A percentile compares a stretch with the other conserved stretches of the same genome.
Conservation (phyloP, 2,329 filamentous ascomycete genomes). For the Microdochium paspali region DNA sequence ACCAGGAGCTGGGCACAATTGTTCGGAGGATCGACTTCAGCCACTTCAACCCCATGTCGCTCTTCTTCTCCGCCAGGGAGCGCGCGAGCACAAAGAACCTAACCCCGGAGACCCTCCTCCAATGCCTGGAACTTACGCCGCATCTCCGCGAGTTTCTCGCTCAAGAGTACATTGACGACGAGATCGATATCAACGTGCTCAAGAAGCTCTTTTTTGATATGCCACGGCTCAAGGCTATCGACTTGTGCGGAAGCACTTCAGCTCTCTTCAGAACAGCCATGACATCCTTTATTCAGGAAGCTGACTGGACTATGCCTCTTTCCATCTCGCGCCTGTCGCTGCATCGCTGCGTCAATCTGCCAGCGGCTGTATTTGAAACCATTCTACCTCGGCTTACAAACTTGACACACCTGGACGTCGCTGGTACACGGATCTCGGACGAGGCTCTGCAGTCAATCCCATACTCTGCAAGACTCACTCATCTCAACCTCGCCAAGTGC, state of each 20-base stretch:
- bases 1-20: conserved; percentile 62
- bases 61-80: conserved; percentile 67
- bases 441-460: conserved; percentile 62
- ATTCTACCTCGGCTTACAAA: conserved; percentile 61
- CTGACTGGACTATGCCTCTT: conserved; percentile 44
- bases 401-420: conserved; percentile 71
- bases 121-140: conserved; percentile 63
- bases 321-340: conserved; percentile 60
- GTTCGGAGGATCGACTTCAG: conserved; percentile 76
- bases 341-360: conserved; percentile 68
- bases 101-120: conserved; percentile 61
- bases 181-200: conserved; percentile 59
- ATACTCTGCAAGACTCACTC: conserved; percentile 60
- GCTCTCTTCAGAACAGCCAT: conserved; percentile 58
- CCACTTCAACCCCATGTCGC: conserved; percentile 72
- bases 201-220: conserved; percentile 61
- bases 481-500: conserved; percentile 72
- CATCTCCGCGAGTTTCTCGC: conserved; percentile 69
- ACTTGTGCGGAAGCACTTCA: conserved; percentile 71
- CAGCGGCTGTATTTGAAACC: conserved; percentile 55
- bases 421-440: conserved; percentile 68
- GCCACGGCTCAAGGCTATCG: conserved; percentile 55
- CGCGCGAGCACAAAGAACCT: conserved; percentile 67
- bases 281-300: conserved; percentile 33
- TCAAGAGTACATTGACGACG: conserved; percentile 73